Base-by-base conservation (phyloP, 176 grass and related monocot genomes). In the Urochloa ruziziensis region DNA sequence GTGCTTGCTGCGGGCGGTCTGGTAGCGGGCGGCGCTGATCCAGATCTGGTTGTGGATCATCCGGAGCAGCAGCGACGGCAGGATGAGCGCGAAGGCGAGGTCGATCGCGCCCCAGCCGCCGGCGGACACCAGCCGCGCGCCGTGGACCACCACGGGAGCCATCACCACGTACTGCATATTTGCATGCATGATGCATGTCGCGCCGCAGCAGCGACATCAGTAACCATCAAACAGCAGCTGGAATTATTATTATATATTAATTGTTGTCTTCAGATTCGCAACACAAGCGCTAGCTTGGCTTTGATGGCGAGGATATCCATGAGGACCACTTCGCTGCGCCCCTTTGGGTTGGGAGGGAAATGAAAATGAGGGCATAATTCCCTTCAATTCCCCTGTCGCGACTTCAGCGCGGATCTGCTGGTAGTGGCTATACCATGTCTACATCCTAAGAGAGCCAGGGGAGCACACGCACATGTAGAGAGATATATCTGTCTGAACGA, bases 1-100 rank as follows among this genome's bases (percentile, higher is more conserved):
- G 86, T 91, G 86, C 80, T 88, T 93, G 91, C 89, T 90, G 25
- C 96, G 53, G 27, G 91, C 96, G 27, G 90, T 98, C 74, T 95
- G 96, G 68, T 93, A 86, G 36, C 96, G 91, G 21, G 96, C 85
- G 28, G 93, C 34, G 81, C 65, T 94, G 68, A 97, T 97, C 95
- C 95, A 97, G 29, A 97, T 43, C 86, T 97, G 95, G 32, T 68
- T 86, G 81, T 97, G 70, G 69, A 97, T 77, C 23, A 92, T 58
- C 27, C 91, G 30, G 61, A 97, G 75, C 51, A 94, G n/a, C 7
- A 42, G 46, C 1, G 92, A 90, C 0, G 93, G 53, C 7, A 97
- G 68, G 36, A 58, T 19, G 60, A 94, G 19, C 52, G 89, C 34
- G 70, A 87, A 92, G 7, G 69, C 32, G 5, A 92, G 0, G 82